phyloP scores from a whole-genome alignment of 2,329 filamentous ascomycete species.

The Dryadomyces sulphureus region DNA sequence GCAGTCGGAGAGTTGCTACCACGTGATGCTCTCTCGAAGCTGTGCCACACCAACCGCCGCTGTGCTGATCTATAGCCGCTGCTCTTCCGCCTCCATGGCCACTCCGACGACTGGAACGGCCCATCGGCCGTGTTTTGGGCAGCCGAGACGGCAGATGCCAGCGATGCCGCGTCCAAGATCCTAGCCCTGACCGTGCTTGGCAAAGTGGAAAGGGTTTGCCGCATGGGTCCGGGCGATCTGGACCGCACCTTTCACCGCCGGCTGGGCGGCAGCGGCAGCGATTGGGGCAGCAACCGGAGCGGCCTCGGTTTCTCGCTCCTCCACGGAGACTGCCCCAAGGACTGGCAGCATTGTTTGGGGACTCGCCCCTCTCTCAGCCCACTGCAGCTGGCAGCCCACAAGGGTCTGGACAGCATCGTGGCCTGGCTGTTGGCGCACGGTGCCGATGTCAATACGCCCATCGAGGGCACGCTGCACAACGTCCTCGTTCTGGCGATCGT shows the following conservation, averaged over 20 bases:
- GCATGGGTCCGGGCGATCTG: background rate
- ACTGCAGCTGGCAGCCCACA: constrained; percentile 4
- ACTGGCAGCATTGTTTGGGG: background rate
- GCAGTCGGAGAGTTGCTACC: constrained; percentile 1
- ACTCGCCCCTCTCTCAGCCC: background rate
- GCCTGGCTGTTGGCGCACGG: constrained; percentile 1
- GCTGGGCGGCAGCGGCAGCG: background rate
- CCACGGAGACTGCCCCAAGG: background rate
- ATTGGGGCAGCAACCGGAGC: background rate
- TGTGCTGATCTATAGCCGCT: background rate
- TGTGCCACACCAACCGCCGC: constrained; percentile 2
- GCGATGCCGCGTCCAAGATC: background rate
- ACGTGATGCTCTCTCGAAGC: background rate
- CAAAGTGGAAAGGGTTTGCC: background rate
- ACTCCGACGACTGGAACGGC: constrained; percentile 1
- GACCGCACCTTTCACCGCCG: constrained; percentile 2
- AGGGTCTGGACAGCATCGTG: constrained; percentile 2
- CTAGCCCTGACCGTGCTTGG: background rate
- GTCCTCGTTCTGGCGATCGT: background rate
- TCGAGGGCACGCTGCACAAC: background rate
- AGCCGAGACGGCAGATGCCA: background rate
- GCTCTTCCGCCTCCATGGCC: constrained; percentile 2
- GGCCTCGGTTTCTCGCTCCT: background rate
- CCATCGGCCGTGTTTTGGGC: constrained; percentile 2
- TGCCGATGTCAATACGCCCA: background rate